These are phyloP conservation scores for Polyporus tsugae DNA, from an alignment of 1,284 basidiomycete species.

Conservation along the genomic window DNA sequence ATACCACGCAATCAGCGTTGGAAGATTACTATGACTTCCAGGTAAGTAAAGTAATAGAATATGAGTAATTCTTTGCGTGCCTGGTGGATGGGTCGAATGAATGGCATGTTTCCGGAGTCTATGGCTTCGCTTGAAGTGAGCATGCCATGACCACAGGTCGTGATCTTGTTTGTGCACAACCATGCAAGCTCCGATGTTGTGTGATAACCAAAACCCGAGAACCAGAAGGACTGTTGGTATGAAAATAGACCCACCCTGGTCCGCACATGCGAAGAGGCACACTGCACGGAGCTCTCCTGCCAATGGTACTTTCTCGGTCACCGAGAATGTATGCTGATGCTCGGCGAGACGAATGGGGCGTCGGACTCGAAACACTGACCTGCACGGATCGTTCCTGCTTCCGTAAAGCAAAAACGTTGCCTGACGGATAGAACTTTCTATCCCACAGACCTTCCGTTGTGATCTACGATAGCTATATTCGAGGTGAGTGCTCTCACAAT, in stretches of 20 bases:
- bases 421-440: conserved; percentile 1
- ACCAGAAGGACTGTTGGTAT: not conserved
- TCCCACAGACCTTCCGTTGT: not conserved
- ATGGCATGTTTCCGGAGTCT: too few species aligned
- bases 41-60: not conserved
- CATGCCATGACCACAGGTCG: too few species aligned
- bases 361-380: not conserved
- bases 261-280: not conserved
- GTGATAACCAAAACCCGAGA: too few species aligned
- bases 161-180: too few species aligned
- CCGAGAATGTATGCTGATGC: not conserved
- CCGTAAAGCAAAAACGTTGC: not conserved
- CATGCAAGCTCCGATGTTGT: too few species aligned
- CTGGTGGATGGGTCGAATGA: not conserved
- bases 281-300: not conserved
- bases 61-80: too few species aligned
- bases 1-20: not conserved
- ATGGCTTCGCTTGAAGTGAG: too few species aligned
- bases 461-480: not conserved
- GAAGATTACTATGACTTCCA: not conserved
- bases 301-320: not conserved
- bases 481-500: conserved; percentile 8
- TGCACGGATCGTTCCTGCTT: not conserved
- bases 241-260: not conserved
- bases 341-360: not conserved